phyloP scores from a whole-genome alignment of 768 basidiomycete species.

The Daedaleopsis sinensis region DNA sequence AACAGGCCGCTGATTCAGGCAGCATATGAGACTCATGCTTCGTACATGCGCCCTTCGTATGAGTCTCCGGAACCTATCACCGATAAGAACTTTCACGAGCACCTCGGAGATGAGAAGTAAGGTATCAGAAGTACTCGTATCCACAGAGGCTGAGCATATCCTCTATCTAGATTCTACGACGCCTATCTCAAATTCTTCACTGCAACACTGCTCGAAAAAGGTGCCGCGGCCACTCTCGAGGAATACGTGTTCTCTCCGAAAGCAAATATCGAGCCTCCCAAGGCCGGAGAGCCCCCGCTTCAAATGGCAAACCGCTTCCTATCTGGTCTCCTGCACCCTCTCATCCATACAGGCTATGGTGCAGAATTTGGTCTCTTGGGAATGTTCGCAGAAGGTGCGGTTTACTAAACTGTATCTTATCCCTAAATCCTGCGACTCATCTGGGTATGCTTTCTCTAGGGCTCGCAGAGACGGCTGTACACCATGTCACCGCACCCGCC shows the following conservation, averaged over 20 bases:
- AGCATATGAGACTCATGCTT: slow-evolving; percentile 42
- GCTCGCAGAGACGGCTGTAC: slow-evolving; percentile 24
- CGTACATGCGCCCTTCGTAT: slow-evolving; percentile 37
- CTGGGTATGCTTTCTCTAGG: not conserved
- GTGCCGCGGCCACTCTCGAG: slow-evolving; percentile 49
- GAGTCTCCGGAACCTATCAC: slow-evolving; percentile 49
- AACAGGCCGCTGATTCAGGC: slow-evolving; percentile 40
- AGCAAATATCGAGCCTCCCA: slow-evolving; percentile 20
- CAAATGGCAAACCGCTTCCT: slow-evolving; percentile 60
- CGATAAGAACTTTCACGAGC: slow-evolving; percentile 49
- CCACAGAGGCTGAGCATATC: not conserved
- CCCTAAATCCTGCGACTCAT: no score
- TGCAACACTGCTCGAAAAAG: slow-evolving; percentile 41
- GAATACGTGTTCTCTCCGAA: slow-evolving; percentile 56
- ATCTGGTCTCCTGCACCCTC: slow-evolving; percentile 57
- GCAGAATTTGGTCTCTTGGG: slow-evolving; percentile 62
- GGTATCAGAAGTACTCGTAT: not conserved
- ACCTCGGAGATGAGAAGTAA: slow-evolving; percentile 55
- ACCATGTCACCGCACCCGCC: slow-evolving; percentile 7
- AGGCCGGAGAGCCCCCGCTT: slow-evolving; percentile 37
- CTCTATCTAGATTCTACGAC: slow-evolving; percentile 42
- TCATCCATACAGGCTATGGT: slow-evolving; percentile 66
- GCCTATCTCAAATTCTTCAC: slow-evolving; percentile 60
- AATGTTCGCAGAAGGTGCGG: slow-evolving; percentile 58
- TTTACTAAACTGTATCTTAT: not conserved